These are phyloP conservation scores for Zasmidium angulare DNA, from an alignment of 2,329 filamentous ascomycete genomes.

Conservation along the genomic window DNA sequence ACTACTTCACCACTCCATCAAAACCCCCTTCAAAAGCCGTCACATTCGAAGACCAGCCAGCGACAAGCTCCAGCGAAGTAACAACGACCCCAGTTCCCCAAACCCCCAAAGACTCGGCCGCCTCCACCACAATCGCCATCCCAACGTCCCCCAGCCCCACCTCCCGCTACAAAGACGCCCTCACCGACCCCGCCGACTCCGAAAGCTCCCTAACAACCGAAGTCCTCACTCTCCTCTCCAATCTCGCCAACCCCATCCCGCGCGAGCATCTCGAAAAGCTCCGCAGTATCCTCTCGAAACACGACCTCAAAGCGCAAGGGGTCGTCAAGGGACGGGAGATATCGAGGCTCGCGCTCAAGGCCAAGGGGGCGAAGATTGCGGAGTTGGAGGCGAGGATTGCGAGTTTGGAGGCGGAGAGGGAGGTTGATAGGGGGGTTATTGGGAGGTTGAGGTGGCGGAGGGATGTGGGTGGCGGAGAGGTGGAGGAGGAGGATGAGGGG, in stretches of 20 bases:
- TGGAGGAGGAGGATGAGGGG: slow-evolving; percentile 8
- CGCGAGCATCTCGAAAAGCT: slow-evolving; percentile 38
- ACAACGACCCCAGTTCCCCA: not conserved
- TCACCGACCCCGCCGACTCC: slow-evolving; percentile 26
- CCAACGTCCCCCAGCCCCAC: slow-evolving; percentile 23
- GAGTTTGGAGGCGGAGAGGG: slow-evolving; percentile 55
- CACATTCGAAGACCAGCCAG: not conserved
- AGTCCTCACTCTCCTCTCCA: slow-evolving; percentile 22
- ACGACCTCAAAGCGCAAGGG: slow-evolving; percentile 61
- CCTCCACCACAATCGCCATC: not conserved
- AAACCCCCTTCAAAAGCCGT: slow-evolving; percentile 18
- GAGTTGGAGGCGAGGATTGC: slow-evolving; percentile 67
- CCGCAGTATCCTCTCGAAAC: slow-evolving; percentile 50
- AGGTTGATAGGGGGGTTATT: slow-evolving; percentile 55
- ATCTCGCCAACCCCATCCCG: slow-evolving; percentile 14
- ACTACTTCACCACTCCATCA: slow-evolving; percentile 29
- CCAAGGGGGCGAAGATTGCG: slow-evolving; percentile 63
- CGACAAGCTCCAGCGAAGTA: not conserved
- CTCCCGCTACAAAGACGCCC: slow-evolving; percentile 26
- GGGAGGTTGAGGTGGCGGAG: slow-evolving; percentile 38
- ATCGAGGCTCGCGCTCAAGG: slow-evolving; percentile 60
- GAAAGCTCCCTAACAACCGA: slow-evolving; percentile 26
- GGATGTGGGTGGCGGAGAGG: slow-evolving; percentile 5
- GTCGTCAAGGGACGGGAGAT: slow-evolving; percentile 66
- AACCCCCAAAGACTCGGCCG: slow-evolving; percentile 6